Evolutionary conservation across 345 rosid species (phyloP), one percentile per base, ranked within the genome.

Genomic region (Populus nigra): DNA sequence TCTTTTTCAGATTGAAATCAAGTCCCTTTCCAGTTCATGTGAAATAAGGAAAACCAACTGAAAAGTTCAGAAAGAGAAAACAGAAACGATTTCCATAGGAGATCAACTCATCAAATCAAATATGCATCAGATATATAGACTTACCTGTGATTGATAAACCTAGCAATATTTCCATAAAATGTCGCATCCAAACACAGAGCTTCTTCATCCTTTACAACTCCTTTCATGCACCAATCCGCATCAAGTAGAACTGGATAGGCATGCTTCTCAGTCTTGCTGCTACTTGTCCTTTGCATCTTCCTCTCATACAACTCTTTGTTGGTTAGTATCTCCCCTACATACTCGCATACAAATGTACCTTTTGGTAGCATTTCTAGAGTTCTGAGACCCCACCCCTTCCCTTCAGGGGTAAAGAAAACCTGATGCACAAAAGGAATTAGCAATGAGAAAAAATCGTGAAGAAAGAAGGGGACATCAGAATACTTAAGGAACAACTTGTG

Each of bases 91-190:
- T 8, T 17, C 10, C 35, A 16, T 62, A 55, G 22, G 71, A 53
- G 23, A 18, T 53, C 59, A 53, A 20, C 23, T 53, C 17, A 25
- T 65, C 71, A 53, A 78, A 71, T 12, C 31, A 45, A 38, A 35
- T 25, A 27, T 69, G 73, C 65, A 71, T 8, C 15, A 39, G 25
- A 11, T 71, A 23, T 76, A 81, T 27, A 76, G 68, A 71, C 72
- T 68, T 87, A 90, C 99, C 99, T 89, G 76, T 95, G 98, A 82
- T 95, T 96, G 68, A 96, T 91, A 84, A 96, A 96, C 84, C 94
- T 87, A 38, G 97, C 98, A 74, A 91, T 90, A 86, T 96, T 96
- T 65, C 98, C 98, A 74, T 76, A 84, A 76, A 65, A 68, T 13
- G 94, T 89, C 57, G 99, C 88, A 86, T 93, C 98, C 72, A 96